A percentile compares a stretch with the other conserved stretches of the same genome.
Evolutionary conservation across 805 yeast species (phyloP).

Genomic region (Jamesozyma rosinii): DNA sequence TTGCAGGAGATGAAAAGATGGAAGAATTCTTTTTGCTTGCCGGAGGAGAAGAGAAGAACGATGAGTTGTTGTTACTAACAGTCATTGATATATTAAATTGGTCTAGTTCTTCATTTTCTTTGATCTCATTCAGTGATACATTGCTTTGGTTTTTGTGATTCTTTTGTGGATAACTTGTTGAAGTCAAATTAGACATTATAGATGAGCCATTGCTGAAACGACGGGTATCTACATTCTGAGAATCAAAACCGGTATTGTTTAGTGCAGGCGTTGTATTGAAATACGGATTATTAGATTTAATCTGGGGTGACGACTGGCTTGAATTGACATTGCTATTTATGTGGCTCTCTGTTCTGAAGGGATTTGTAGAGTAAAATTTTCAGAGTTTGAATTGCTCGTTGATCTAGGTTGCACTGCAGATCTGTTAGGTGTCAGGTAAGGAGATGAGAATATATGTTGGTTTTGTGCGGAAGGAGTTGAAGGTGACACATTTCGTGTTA

Average conservation of each 20-base stretch:
- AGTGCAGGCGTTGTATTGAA: not conserved
- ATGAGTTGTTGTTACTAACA: not conserved
- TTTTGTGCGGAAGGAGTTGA: slow-evolving; percentile 1
- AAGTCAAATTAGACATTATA: slow-evolving; percentile 5
- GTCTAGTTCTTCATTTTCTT: slow-evolving; percentile 27
- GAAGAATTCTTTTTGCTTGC: slow-evolving; percentile 1
- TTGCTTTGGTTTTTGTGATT: slow-evolving; percentile 16
- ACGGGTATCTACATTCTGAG: not conserved
- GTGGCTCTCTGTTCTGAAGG: slow-evolving; percentile 5
- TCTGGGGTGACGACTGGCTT: not conserved
- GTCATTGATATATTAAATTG: slow-evolving; percentile 6
- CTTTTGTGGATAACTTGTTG: not conserved
- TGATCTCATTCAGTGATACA: slow-evolving; percentile 28
- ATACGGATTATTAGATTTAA: not conserved
- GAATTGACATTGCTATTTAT: too few relatives aligned
- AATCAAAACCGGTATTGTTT: not conserved
- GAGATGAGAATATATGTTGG: not conserved
- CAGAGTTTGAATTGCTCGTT: not conserved
- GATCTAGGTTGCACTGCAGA: slow-evolving; percentile 2
- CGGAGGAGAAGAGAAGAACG: slow-evolving; percentile 1
- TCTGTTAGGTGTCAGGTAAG: slow-evolving; percentile 4
- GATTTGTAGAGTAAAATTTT: slow-evolving; percentile 4
- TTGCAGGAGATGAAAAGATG: not conserved
- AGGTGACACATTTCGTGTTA: slow-evolving; percentile 2
- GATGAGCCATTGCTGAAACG: slow-evolving; percentile 2